Conservation (phyloP, 1,139 yeast genomes). For the Kurtzmaniella natalensis region DNA sequence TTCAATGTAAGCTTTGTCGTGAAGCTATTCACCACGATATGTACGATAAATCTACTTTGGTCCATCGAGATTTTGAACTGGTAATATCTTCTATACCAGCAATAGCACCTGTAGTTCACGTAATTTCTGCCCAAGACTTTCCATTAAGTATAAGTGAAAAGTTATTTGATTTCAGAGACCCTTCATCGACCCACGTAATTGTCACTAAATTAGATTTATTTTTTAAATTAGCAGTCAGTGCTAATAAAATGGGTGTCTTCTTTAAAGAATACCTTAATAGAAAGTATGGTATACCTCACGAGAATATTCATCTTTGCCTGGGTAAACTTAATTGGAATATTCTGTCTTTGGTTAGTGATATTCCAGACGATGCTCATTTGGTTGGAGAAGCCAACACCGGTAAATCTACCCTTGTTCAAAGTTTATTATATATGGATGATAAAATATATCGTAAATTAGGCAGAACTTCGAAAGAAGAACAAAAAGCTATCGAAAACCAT, state of each 20-base stretch:
- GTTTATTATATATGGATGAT: conserved; percentile 33
- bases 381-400: conserved; percentile 78
- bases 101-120: conserved; percentile 41
- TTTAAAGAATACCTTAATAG: conserved; percentile 38
- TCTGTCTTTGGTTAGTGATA: conserved; percentile 22
- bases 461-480: conserved; percentile 8
- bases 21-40: conserved; percentile 1
- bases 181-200: conserved; percentile 42
- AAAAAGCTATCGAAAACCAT: conserved; percentile 10
- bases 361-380: conserved; percentile 45
- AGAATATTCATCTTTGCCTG: conserved; percentile 47
- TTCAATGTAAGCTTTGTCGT: background rate
- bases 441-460: conserved; percentile 6
- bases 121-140: conserved; percentile 64
- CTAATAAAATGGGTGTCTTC: conserved; percentile 40
- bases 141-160: conserved; percentile 53
- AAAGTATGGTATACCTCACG: conserved; percentile 37
- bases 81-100: background rate
- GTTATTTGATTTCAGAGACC: conserved; percentile 31
- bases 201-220: conserved; percentile 59
- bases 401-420: conserved; percentile 60
- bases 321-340: conserved; percentile 53
- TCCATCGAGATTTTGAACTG: background rate
- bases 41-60: background rate
- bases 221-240: conserved; percentile 27